These are phyloP conservation scores for Blastomyces percursus DNA, from an alignment of 2,329 filamentous ascomycete genomes.

Conservation along the genomic window DNA sequence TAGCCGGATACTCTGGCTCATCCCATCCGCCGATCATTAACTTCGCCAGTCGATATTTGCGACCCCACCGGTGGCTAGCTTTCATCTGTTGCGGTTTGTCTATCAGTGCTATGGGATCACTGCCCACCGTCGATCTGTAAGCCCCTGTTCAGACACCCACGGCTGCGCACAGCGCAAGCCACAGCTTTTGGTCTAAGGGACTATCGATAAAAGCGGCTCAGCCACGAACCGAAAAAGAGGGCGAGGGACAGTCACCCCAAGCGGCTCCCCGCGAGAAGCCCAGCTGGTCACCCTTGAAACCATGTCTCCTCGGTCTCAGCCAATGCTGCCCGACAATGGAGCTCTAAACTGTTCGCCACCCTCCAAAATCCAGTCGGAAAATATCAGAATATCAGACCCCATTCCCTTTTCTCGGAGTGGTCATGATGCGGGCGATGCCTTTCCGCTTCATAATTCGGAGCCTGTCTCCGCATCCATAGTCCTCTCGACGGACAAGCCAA, in stretches of 20 bases:
- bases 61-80: neutral
- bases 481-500: conserved; percentile 4
- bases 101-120: conserved; percentile 1
- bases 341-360: conserved; percentile 8
- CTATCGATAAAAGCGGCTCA: neutral
- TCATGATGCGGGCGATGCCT: conserved; percentile 11
- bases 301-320: conserved; percentile 8
- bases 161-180: neutral
- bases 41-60: neutral
- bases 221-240: neutral
- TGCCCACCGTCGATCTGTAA: neutral
- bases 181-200: neutral
- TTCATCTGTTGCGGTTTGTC: neutral
- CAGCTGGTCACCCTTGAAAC: neutral
- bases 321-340: neutral
- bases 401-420: conserved; percentile 12
- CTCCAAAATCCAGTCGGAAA: conserved; percentile 18
- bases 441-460: conserved; percentile 9
- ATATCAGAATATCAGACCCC: conserved; percentile 25
- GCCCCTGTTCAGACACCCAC: neutral
- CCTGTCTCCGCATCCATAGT: conserved; percentile 10
- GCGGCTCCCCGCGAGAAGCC: neutral
- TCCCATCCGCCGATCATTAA: neutral
- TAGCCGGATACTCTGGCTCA: neutral
- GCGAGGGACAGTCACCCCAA: neutral